A percentile compares a stretch with the other conserved stretches of the same genome.
Conservation (phyloP, 2,329 filamentous ascomycete species). For the Blastomyces percursus region DNA sequence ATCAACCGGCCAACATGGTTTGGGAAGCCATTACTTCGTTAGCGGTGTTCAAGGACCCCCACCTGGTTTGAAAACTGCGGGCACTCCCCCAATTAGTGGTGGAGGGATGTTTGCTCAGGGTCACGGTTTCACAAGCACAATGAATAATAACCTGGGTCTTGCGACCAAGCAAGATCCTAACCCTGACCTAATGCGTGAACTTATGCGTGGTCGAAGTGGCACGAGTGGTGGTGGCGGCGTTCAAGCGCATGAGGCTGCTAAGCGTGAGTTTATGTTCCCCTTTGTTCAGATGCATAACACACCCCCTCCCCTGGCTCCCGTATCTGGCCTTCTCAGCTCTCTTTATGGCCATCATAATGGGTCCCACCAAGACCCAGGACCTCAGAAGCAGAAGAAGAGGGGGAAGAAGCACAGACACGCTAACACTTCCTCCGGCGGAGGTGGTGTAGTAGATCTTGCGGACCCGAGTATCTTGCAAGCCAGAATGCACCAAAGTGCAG, state of each 20-base stretch:
- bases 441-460: constrained; percentile 96
- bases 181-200: constrained; percentile 67
- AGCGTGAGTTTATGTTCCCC: constrained; percentile 98
- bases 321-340: constrained; percentile 80
- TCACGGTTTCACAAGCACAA: constrained; percentile 65
- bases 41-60: constrained; percentile 84
- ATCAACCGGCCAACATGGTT: constrained; percentile 29
- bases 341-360: constrained; percentile 80
- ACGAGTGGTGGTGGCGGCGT: constrained; percentile 48
- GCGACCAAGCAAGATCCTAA: constrained; percentile 60
- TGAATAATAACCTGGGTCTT: constrained; percentile 51
- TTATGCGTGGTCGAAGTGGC: constrained; percentile 59
- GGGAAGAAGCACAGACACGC: constrained; percentile 99
- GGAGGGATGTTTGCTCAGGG: constrained; percentile 82
- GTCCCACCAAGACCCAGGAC: constrained; percentile 77
- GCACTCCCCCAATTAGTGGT: constrained; percentile 73
- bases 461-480: constrained; percentile 99
- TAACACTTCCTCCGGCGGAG: constrained; percentile 99
- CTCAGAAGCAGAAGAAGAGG: constrained; percentile 98
- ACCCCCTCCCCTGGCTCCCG: constrained; percentile 81
- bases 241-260: constrained; percentile 73
- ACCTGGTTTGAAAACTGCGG: constrained; percentile 87
- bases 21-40: constrained; percentile 63
- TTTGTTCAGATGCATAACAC: constrained; percentile 79
- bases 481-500: constrained; percentile 84